These are phyloP conservation scores for Fraxinus platypoda DNA, from an alignment of 305 asterid species.

Conservation along the genomic window DNA sequence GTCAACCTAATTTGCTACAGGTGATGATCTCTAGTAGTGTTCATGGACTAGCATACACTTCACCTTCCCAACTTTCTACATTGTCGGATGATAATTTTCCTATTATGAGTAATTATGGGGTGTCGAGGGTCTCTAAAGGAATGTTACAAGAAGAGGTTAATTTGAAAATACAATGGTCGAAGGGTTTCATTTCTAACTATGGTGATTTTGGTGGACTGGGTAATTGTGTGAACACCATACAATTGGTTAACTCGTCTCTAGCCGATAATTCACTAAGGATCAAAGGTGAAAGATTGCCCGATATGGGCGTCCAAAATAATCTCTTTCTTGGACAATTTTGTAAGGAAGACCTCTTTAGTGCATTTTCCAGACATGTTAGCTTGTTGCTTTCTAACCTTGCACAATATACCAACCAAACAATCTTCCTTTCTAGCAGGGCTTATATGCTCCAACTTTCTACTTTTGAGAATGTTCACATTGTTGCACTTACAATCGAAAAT, in stretches of 20 bases:
- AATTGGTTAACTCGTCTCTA: too few species aligned
- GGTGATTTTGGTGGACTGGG: too few species aligned
- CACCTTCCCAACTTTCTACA: conserved; percentile 45
- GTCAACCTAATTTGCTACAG: conserved; percentile 39
- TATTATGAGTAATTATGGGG: conserved; percentile 35
- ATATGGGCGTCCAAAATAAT: conserved; percentile 26
- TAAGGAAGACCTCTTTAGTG: conserved; percentile 69
- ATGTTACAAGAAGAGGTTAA: too few species aligned
- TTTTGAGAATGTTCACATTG: conserved; percentile 40
- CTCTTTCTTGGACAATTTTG: conserved; percentile 39
- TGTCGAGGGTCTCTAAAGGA: conserved; percentile 33
- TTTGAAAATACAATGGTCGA: too few species aligned
- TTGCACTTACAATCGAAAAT: conserved; percentile 19
- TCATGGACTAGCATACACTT: conserved; percentile 27
- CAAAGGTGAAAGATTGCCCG: conserved; percentile 44
- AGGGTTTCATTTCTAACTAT: too few species aligned
- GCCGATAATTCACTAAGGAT: conserved; percentile 31
- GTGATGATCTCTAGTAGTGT: too few species aligned
- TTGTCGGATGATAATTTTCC: not conserved
- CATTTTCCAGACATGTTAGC: conserved; percentile 53
- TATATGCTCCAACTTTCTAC: conserved; percentile 5
- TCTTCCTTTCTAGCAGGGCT: conserved; percentile 40
- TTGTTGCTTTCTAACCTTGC: not conserved
- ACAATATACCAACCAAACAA: conserved; percentile 43
- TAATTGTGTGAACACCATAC: too few species aligned